These are phyloP conservation scores for Hypoxylon sp. DNA, from an alignment of 2,329 filamentous ascomycete genomes.

Conservation along the genomic window DNA sequence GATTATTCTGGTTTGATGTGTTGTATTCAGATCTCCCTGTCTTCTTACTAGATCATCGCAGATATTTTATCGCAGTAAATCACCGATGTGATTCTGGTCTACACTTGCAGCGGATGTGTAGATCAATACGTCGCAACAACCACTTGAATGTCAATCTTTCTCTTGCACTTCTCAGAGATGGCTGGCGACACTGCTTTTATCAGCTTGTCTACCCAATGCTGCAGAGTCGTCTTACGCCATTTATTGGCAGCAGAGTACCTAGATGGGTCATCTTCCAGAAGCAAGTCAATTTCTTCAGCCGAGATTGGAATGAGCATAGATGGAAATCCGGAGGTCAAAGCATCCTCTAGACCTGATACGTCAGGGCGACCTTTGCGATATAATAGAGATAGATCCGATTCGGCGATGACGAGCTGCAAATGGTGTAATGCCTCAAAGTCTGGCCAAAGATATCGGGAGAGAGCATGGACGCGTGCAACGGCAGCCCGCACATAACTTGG, in stretches of 20 bases:
- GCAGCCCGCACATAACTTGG: no score
- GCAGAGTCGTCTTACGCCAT: conserved; percentile 1
- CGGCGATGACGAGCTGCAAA: neutral
- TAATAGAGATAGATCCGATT: neutral
- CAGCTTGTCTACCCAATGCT: neutral
- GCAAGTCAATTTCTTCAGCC: neutral
- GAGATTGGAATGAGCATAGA: neutral
- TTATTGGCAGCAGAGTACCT: neutral
- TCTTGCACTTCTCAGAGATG: neutral
- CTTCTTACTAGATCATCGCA: neutral
- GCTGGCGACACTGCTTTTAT: neutral
- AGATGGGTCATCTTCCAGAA: neutral
- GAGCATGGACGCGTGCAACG: neutral
- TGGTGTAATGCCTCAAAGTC: neutral
- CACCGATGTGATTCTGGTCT: neutral
- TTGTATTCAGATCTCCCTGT: neutral
- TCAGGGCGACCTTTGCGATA: neutral
- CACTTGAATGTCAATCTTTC: neutral
- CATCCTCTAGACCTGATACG: neutral
- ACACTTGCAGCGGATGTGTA: no score
- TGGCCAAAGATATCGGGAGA: neutral
- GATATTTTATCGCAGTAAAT: neutral
- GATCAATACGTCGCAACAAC: no score
- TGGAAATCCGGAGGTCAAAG: neutral
- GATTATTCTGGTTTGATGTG: neutral